Conservation (phyloP, 2,329 filamentous ascomycete genomes). For the Nigrograna mackinnonii region DNA sequence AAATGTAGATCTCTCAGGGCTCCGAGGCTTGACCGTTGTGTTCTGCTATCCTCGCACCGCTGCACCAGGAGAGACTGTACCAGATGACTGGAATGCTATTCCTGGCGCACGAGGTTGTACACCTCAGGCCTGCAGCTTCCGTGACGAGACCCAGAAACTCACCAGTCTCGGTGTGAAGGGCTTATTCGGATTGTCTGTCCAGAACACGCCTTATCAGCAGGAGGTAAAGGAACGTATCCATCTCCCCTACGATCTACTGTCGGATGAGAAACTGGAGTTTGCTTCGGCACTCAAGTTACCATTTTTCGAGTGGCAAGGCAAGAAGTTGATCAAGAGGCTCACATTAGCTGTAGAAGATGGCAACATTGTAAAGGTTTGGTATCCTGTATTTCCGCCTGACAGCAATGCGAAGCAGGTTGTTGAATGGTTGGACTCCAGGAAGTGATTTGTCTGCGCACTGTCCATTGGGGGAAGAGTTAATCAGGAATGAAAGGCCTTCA, state of each 20-base stretch:
- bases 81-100: too few relatives aligned
- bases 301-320: slow-evolving; percentile 40
- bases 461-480: too few relatives aligned
- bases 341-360: slow-evolving; percentile 44
- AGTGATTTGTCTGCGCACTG: too few relatives aligned
- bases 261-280: slow-evolving; percentile 35
- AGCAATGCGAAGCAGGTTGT: slow-evolving; percentile 43
- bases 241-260: too few relatives aligned
- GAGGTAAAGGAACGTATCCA: too few relatives aligned
- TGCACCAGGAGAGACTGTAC: neutral
- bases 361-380: slow-evolving; percentile 45
- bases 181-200: too few relatives aligned
- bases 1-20: neutral
- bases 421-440: neutral
- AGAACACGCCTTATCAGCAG: too few relatives aligned
- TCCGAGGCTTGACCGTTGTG: neutral
- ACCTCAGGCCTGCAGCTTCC: neutral
- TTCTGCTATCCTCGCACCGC: neutral
- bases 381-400: slow-evolving; percentile 49
- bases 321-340: slow-evolving; percentile 41
- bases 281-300: slow-evolving; percentile 39
- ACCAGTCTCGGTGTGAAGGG: neutral
- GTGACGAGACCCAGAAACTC: neutral
- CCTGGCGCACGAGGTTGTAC: too few relatives aligned
- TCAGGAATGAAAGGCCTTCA: too few relatives aligned